Base-by-base conservation (phyloP, 2,329 filamentous ascomycete genomes). In the Pezicula neosporulosa region DNA sequence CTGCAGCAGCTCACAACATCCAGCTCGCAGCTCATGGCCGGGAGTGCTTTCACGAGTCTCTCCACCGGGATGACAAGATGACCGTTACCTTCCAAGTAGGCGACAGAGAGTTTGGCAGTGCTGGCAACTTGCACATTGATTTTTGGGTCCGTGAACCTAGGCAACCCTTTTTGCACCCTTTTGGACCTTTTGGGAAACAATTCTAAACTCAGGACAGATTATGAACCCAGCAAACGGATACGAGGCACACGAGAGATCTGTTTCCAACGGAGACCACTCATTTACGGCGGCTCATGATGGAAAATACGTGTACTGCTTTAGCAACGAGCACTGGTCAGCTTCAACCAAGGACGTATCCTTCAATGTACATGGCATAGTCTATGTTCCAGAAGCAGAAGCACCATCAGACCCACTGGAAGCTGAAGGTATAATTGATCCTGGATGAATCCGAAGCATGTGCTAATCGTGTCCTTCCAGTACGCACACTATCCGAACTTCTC, bases 341-440 rank as follows among this genome's bases (percentile, higher is more conserved):
- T 90, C 90, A 71, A 95, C 85, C 69, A 99, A 99, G 76, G 94
- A 99, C 72, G 93, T 99, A 49, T 96, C 90, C 51, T 99, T 99
- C 83, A 99, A 99, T 71, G 94, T 99, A 48, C 94, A 99, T 74
- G 94, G 94, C 63, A 90, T 99, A 60, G 93, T 99, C 68, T 99
- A 97, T 73, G 91, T 99, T 47, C 88, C 89, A 50, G 94, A 97
- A 72, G 78, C 82, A 54, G 93, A 97, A 64, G 80, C 87, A 54
- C 83, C 89, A 27, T 82, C 87, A 62, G 93, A 97, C 67, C 94
- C 94, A 18, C 77, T 99, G 60, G 94, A 99, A 71, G 80, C 81
- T 57, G 94, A 97, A 83, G 86, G 90, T 93, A 78, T 56, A 77
- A 12, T 38, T 36, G 8, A 21, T 50, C 16, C 27, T 36, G 33